Evolutionary conservation across 2,329 filamentous ascomycete genomes (phyloP), one percentile per base, ranked within the genome.

Genomic region (Colletotrichum chrysophilum): DNA sequence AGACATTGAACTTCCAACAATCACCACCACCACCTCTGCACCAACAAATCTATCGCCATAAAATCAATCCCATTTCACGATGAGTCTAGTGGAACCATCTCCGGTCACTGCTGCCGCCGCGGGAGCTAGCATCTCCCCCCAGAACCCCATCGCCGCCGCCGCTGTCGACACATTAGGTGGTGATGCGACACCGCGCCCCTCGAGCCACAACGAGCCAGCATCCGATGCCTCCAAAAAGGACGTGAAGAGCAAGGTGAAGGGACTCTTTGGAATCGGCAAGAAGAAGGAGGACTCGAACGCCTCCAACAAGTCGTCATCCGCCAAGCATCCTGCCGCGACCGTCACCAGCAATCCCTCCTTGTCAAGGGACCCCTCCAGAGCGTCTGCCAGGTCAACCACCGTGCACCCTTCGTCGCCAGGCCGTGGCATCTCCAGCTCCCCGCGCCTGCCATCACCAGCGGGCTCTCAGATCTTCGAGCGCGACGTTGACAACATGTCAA

Each of bases 391-490:
- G 66, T 82, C 85, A 71, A 86, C 86, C 67, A 83, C 84, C 79
- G 83, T 85, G 62, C 83, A 88, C 13, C 91, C 93, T 16, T 87
- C 92, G 1, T 95, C 94, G 4, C 94, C 94, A 5, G 88, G 87
- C 75, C 91, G 92, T 73, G 91, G 90, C 67, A 85, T 95, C 60
- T 93, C 93, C 14, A 90, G 91, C 12, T 96, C 95, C 10, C 94
- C 95, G 6, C 90, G 94, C 65, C 85, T 96, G 60, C 91, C 93
- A 69, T 98, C 95, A 24, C 95, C 96, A 16, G 94, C 95, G 13
- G 89, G 90, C 32, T 93, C 92, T 6, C 92, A 93, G 79, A 98
- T 98, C 80, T 98, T 98, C 82, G 96, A 98, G 87, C 94, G 96
- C 81, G 95, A 96, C 83, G 96, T 98, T 28, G 96, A 98, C 84